Percentiles rank a stretch among this genome's conserved stretches.
Conservation (phyloP, 2,329 filamentous ascomycete genomes). For the Xylariaceae sp. region DNA sequence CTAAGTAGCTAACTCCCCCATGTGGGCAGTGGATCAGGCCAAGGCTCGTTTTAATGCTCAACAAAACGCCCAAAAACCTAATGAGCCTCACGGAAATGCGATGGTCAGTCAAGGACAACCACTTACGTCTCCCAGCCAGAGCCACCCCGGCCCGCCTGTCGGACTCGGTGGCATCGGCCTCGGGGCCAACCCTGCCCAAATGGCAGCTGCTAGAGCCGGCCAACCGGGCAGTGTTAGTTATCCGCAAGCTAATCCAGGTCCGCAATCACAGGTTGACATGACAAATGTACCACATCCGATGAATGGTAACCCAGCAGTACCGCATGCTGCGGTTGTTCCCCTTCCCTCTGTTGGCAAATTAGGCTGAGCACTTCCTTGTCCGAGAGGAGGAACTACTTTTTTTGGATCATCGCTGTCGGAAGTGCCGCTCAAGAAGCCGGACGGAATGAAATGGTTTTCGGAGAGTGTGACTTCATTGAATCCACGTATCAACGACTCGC, state of each 20-base stretch:
- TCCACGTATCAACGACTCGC: neutral
- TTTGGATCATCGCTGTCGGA: constrained; percentile 16
- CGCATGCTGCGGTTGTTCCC: constrained; percentile 17
- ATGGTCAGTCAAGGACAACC: constrained; percentile 21
- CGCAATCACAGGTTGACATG: constrained; percentile 21
- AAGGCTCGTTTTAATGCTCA: constrained; percentile 31
- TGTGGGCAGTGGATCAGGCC: constrained; percentile 29
- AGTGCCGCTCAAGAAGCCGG: constrained; percentile 9
- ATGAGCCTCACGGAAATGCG: constrained; percentile 26
- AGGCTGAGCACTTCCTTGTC: constrained; percentile 23
- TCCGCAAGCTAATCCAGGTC: constrained; percentile 25
- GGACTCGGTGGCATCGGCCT: constrained; percentile 31
- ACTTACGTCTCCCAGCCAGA: constrained; percentile 17
- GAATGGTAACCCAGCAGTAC: constrained; percentile 25
- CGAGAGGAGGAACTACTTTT: constrained; percentile 9
- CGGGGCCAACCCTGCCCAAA: constrained; percentile 25
- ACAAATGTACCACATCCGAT: constrained; percentile 16
- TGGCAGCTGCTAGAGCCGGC: constrained; percentile 22
- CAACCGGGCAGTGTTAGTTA: constrained; percentile 25
- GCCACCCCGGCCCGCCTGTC: constrained; percentile 29
- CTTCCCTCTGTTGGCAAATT: constrained; percentile 21
- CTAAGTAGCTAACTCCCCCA: constrained; percentile 10
- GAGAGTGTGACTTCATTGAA: neutral
- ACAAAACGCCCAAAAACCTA: constrained; percentile 27
- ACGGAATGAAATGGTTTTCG: neutral